Evolutionary conservation across 208 protist genomes (phyloP).

Genomic region (Trypanosoma caninum): DNA sequence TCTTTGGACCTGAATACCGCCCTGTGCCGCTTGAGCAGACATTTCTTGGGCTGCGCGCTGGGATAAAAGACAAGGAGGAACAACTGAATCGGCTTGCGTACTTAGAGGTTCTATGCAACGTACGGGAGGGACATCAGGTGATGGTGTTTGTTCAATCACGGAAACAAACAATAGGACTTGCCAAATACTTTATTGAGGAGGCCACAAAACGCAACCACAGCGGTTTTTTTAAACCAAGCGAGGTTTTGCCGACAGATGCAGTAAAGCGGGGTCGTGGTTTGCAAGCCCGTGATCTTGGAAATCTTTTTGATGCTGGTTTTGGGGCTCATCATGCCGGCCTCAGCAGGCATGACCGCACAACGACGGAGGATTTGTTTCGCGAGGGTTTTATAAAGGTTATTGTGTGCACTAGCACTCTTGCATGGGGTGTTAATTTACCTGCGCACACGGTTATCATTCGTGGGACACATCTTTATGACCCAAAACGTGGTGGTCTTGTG

Average conservation of each 20-base stretch:
- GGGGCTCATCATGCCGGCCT: slow-evolving; percentile 97
- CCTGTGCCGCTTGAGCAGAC: slow-evolving; percentile 96
- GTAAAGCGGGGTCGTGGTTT: slow-evolving; percentile 55
- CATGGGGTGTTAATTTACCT: slow-evolving; percentile 99
- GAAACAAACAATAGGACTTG: slow-evolving; percentile 95
- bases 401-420: slow-evolving; percentile 98
- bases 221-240: slow-evolving; percentile 55
- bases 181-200: slow-evolving; percentile 89
- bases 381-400: slow-evolving; percentile 94
- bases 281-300: slow-evolving; percentile 81
- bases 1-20: slow-evolving; percentile 95
- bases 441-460: slow-evolving; percentile 99
- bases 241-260: slow-evolving; percentile 36
- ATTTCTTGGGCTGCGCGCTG: slow-evolving; percentile 93
- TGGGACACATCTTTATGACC: slow-evolving; percentile 94
- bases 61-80: slow-evolving; percentile 50
- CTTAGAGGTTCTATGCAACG: slow-evolving; percentile 72
- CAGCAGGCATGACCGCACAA: slow-evolving; percentile 92
- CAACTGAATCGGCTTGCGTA: slow-evolving; percentile 75
- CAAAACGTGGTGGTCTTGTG: slow-evolving; percentile 93
- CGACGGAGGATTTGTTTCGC: slow-evolving; percentile 95
- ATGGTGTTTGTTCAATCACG: slow-evolving; percentile 99
- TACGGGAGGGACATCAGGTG: slow-evolving; percentile 94
- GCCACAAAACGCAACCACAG: slow-evolving; percentile 51
- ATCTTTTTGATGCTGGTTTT: slow-evolving; percentile 91